Evolutionary conservation across 805 yeast genomes (phyloP).

Genomic region (Kluyveromyces wickerhamii): DNA sequence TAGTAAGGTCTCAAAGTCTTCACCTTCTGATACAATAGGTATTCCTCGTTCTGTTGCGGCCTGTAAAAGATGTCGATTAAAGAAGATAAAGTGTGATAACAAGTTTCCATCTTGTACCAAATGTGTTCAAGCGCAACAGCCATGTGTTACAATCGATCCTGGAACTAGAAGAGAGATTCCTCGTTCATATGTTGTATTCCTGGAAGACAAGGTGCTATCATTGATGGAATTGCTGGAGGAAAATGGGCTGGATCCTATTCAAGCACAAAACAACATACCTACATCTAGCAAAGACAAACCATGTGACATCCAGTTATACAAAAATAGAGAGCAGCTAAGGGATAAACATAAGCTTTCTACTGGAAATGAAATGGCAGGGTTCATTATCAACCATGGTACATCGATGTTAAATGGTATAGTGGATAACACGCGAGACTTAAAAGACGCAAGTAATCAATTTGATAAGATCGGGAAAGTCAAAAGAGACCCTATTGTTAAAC

Average conservation of each 20-base stretch:
- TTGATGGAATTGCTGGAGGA: conserved; percentile 44
- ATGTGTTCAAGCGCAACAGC: conserved; percentile 53
- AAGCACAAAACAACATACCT: conserved; percentile 22
- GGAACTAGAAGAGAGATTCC: conserved; percentile 85
- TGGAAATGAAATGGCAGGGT: conserved; percentile 21
- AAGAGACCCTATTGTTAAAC: conserved; percentile 6
- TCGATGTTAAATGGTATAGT: conserved; percentile 14
- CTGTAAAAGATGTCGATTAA: conserved; percentile 73
- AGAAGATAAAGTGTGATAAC: conserved; percentile 57
- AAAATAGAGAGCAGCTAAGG: conserved; percentile 13
- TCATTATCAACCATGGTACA: conserved; percentile 20
- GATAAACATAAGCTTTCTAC: conserved; percentile 16
- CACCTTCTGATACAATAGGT: conserved; percentile 27
- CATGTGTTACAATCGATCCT: conserved; percentile 80
- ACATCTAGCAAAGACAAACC: conserved; percentile 23
- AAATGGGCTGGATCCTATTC: conserved; percentile 34
- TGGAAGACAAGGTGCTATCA: conserved; percentile 57
- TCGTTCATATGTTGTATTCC: conserved; percentile 62
- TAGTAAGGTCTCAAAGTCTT: conserved; percentile 9
- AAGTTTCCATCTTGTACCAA: conserved; percentile 48
- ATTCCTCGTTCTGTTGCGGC: conserved; percentile 69
- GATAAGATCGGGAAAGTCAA: conserved; percentile 20
- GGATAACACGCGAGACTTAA: conserved; percentile 11
- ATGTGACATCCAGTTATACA: conserved; percentile 16
- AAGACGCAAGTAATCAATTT: conserved; percentile 18